Evolutionary conservation across 345 rosid genomes (phyloP), one percentile per base, ranked within the genome.

Genomic region (Dovyalis caffra): DNA sequence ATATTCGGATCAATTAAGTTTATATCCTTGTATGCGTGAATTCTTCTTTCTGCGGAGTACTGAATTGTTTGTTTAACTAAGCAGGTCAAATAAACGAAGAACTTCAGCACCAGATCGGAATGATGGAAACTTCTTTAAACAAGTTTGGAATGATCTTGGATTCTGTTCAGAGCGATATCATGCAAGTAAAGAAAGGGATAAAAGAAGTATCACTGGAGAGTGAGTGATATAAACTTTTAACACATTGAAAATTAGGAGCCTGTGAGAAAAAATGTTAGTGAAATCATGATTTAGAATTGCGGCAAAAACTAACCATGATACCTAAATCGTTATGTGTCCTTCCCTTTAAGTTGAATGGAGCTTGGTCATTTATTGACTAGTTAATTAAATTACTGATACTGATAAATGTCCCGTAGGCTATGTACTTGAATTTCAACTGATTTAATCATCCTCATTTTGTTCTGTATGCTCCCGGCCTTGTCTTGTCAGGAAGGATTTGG

Each of bases 171-270:
- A 86, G 85, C 71, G 92, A 96, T 83, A 77, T 96, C 74, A 87
- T 93, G 88, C 98, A 93, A 85, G 86, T 86, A 70, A 89, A 85
- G 76, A 88, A 81, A 82, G 94, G 97, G 86, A 87, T 91, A 71
- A 95, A 89, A 82, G 89, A 96, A 85, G 79, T 85, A 31, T 78
- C 82, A 58, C 74, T 90, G 32, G 97, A 87, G 81, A 83, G 98
- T 93, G 77, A 86, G 92, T 82, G 34, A 53, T 84, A 38, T 37
- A n/a, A 77, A 35, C 70, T 65, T 35, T 70, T 26, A 25, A 49
- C 60, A 66, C 34, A 25, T 72, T 37, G 37, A 26, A 71, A 72
- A 76, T 1, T 25, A 28, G 25, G 38, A 45, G 67, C 75, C 68
- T 10, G 37, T 20, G 11, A 60, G 51, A 72, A 51, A 73, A 49